phyloP scores from a whole-genome alignment of 306 rosid genomes.

The Rosa chinensis region DNA sequence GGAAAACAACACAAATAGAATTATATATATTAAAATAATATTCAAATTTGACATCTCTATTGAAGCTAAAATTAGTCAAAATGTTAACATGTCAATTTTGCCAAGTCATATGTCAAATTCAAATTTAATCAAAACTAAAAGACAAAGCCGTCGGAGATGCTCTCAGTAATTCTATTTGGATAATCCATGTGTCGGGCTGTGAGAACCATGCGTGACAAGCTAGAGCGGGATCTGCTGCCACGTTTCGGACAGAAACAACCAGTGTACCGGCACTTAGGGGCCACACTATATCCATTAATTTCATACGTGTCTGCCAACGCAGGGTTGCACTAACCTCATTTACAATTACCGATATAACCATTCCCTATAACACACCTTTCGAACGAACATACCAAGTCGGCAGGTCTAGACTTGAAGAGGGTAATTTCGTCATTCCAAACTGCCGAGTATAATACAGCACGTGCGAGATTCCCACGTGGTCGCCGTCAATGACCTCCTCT shows the following conservation, averaged over 20 bases:
- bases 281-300: constrained; percentile 37
- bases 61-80: too few relatives aligned
- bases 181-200: too few relatives aligned
- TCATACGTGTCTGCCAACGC: constrained; percentile 43
- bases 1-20: too few relatives aligned
- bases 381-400: neutral
- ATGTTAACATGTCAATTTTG: too few relatives aligned
- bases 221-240: constrained; percentile 17
- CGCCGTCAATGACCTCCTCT: constrained; percentile 30
- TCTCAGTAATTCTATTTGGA: too few relatives aligned
- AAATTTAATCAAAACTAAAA: too few relatives aligned
- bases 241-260: constrained; percentile 26
- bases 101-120: too few relatives aligned
- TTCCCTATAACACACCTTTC: neutral
- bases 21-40: too few relatives aligned
- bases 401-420: neutral
- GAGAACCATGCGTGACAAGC: too few relatives aligned
- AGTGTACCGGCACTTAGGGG: constrained; percentile 35
- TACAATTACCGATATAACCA: constrained; percentile 15
- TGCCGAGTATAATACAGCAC: neutral
- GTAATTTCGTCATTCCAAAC: neutral
- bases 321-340: neutral
- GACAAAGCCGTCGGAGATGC: too few relatives aligned
- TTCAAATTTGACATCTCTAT: too few relatives aligned
- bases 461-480: constrained; percentile 29